These are phyloP conservation scores for Lactarius hengduanensis DNA, from an alignment of 768 basidiomycete species.

Conservation along the genomic window DNA sequence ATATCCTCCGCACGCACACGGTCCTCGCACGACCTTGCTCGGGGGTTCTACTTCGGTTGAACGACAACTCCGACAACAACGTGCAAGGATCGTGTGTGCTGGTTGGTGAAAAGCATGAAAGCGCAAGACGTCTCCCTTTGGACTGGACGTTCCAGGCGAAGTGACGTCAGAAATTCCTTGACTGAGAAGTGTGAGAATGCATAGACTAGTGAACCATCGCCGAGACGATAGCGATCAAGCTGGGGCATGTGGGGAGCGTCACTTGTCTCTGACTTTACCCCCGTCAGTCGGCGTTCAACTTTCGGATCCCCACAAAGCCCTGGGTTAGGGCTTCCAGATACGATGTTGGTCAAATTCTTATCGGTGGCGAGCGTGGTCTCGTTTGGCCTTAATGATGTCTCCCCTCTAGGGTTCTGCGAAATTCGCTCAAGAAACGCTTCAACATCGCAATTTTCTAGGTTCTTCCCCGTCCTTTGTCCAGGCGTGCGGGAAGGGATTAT, in stretches of 20 bases:
- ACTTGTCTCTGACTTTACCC: background rate
- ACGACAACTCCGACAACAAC: background rate
- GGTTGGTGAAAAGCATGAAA: background rate
- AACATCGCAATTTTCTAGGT: background rate
- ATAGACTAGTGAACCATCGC: background rate
- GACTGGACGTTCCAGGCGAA: slow-evolving; percentile 3
- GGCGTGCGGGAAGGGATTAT: background rate
- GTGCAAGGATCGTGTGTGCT: background rate
- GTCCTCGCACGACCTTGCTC: background rate
- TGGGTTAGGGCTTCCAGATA: background rate
- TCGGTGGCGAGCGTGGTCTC: background rate
- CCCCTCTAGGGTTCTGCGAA: background rate
- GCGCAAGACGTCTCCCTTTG: background rate
- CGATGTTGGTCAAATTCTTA: background rate
- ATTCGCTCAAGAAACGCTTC: background rate
- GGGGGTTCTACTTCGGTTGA: background rate
- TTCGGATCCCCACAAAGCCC: no score
- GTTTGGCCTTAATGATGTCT: background rate
- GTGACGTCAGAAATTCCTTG: background rate
- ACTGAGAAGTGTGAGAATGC: background rate
- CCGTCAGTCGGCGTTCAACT: background rate
- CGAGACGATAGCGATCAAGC: background rate
- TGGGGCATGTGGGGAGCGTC: background rate
- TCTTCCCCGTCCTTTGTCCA: background rate
- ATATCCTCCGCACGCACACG: background rate